Evolutionary conservation across 2,329 filamentous ascomycete species (phyloP), one percentile per base, ranked within the genome.

Genomic region (Trichoderma polysporum): DNA sequence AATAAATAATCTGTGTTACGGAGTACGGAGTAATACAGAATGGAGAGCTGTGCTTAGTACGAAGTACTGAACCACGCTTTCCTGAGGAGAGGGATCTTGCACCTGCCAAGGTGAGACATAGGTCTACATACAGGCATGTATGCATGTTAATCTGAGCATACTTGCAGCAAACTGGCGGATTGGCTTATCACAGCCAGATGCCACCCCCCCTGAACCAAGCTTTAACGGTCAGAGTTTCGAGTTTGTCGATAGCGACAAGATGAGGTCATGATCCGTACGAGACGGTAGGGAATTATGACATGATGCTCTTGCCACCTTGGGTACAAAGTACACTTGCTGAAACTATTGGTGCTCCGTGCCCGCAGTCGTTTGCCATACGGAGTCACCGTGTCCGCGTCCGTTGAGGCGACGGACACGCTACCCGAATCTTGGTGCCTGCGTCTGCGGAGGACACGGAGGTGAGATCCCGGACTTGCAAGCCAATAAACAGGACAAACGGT

Each of bases 261-360:
- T 56, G 60, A 56, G 60, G 60, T 64, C 60, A 64, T 64, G 35
- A 47, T 54, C 37, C 37, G 33, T 63, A 63, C 49, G 49, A 64
- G 60, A 56, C 37, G 50, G 19, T 56, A 22, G 50, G 33, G 41
- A n/a, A 33, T 27, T 33, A 64, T 56, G 60, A 56, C 60, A 64
- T 35, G 60, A 47, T 64, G 60, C 19, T 56, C 50, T 64, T 64
- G 60, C 60, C 60, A 64, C 60, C 27, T n/a, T 64, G 60, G 60
- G 35, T 31, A 37, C 60, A 47, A 50, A 50, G 35, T 31, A 37
- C 60, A 47, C 50, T 47, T 64, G 37, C 35, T 56, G 60, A 47
- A 56, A 64, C 60, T 64, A 64, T 56, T 64, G 60, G 60, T 39
- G 37, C 49, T 64, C 60, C 60, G 47, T 64, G 60, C 29, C 49